Percentiles rank a stretch among this genome's conserved stretches.
These are phyloP conservation scores for Sicyos baderoa DNA, from an alignment of 306 rosid species.

Conservation along the genomic window DNA sequence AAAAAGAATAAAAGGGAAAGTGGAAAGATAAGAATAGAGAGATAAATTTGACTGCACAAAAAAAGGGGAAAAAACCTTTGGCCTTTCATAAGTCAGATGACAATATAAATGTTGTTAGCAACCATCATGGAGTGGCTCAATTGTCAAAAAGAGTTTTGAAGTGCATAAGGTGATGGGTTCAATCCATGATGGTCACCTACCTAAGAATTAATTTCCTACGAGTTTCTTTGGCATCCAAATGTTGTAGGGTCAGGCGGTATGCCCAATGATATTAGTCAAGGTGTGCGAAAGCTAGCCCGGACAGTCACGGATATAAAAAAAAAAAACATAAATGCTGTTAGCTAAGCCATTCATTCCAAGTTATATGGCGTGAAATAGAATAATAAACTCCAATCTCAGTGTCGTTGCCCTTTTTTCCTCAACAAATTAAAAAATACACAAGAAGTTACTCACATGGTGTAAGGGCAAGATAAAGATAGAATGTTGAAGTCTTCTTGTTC, in stretches of 20 bases:
- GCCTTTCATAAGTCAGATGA: not conserved
- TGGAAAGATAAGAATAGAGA: not conserved
- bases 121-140: too few species aligned
- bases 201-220: too few species aligned
- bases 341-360: not conserved
- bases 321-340: not conserved
- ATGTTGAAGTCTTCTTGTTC: constrained; percentile 77
- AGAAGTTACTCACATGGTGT: constrained; percentile 60
- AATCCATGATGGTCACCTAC: too few species aligned
- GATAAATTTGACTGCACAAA: not conserved
- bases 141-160: too few species aligned
- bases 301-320: too few species aligned
- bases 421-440: constrained; percentile 11
- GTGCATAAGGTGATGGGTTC: too few species aligned
- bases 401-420: not conserved
- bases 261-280: too few species aligned
- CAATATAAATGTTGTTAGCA: not conserved
- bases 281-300: too few species aligned
- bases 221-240: too few species aligned
- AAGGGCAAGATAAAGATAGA: constrained; percentile 76
- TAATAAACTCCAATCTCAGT: not conserved
- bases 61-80: not conserved
- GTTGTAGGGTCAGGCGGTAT: too few species aligned
- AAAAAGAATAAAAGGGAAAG: not conserved
- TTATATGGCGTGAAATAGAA: not conserved